These are phyloP conservation scores for Botrytis sinoallii DNA, from an alignment of 2,329 filamentous ascomycete genomes.

Conservation along the genomic window DNA sequence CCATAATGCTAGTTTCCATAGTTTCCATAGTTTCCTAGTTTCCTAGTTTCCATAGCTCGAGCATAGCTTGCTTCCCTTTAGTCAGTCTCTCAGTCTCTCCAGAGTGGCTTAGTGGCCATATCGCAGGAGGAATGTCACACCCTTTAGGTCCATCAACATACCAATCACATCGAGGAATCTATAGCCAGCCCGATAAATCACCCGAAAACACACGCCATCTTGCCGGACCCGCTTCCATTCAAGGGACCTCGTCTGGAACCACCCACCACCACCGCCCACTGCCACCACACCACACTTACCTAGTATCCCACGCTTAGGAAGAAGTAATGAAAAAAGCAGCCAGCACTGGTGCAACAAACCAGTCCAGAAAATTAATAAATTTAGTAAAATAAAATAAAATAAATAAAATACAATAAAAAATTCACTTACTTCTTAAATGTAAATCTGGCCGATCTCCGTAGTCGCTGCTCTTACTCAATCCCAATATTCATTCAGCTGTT, in stretches of 20 bases:
- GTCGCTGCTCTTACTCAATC: slow-evolving; percentile 3
- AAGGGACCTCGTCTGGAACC: not conserved
- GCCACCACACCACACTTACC: not conserved
- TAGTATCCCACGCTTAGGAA: not conserved
- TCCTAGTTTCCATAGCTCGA: no score
- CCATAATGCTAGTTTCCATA: not conserved
- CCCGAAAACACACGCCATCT: not conserved
- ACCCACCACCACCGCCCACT: not conserved
- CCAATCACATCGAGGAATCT: not conserved
- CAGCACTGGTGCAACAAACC: not conserved
- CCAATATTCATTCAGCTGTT: not conserved
- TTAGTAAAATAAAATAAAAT: not conserved
- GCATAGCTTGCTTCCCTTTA: no score
- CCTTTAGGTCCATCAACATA: not conserved
- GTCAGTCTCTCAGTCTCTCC: not conserved
- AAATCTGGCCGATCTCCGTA: not conserved
- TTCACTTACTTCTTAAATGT: not conserved
- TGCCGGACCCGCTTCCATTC: not conserved
- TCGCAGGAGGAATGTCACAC: not conserved
- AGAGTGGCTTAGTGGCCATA: not conserved
- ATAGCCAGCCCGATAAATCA: not conserved
- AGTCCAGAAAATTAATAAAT: not conserved
- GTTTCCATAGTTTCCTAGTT: not conserved
- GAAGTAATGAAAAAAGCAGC: not conserved
- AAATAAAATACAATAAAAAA: not conserved